Evolutionary conservation across 805 yeast genomes (phyloP), one percentile per base, ranked within the genome.

Genomic region (Wickerhamomyces subpelliculosus): DNA sequence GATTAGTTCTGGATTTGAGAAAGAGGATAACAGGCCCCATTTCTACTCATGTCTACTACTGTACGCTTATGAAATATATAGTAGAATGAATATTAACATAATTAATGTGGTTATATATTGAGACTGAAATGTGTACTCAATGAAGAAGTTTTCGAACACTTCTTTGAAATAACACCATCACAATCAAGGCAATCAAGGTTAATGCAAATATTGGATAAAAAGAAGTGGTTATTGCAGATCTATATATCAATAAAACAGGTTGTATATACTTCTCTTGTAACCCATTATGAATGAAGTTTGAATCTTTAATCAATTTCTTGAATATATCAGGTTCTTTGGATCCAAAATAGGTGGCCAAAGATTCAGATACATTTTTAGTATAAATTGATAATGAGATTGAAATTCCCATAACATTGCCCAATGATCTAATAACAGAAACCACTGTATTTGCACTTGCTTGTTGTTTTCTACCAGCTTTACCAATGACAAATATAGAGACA

Each of bases 361-460:
- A n/a, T n/a, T n/a, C n/a, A n/a, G n/a, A n/a, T n/a, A n/a, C n/a
- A n/a, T n/a, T n/a, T n/a, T 47, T 51, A 20, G 59, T 54, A 40
- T 64, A 65, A 1, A 62, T 42, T 14, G 62, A 51, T 17, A 67
- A 44, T 2, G 65, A 51, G 12, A 65, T 45, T 13, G 72, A 69
- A 8, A 65, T 68, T 30, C 73, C 72, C 9, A 63, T 45, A 12
- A 66, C 71, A 34, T 65, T 62, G 10, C 74, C 74, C 34, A 67
- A 44, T 2, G 72, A 66, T 40, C 68, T 58, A 34, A 67, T 62
- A 35, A 68, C 51, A 34, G 67, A 68, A 27, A 62, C 67, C 58
- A 65, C 68, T 14, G 73, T 69, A 12, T 68, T 66, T 13, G 69
- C 68, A 27, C 65, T 49, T 2, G 73, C 73, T 42, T 69, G 73